Evolutionary conservation across 2,329 filamentous ascomycete species (phyloP).

Genomic region (Trichoderma lentiforme): DNA sequence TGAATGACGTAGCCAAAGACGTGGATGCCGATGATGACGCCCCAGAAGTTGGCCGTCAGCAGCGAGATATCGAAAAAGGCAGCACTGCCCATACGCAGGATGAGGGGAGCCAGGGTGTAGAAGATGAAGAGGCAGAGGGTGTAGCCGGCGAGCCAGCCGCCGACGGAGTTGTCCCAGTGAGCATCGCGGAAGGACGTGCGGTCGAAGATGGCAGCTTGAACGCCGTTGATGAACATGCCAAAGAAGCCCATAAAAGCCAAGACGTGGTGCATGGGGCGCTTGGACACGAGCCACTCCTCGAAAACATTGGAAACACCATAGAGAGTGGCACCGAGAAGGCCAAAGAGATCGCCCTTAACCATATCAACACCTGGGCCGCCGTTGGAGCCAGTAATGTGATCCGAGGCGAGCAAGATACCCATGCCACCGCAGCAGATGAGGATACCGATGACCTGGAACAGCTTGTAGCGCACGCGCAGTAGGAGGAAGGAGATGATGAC

Average conservation of each 20-base stretch:
- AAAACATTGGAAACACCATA: slow-evolving; percentile 90
- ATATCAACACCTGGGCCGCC: slow-evolving; percentile 65
- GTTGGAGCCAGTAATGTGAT: slow-evolving; percentile 77
- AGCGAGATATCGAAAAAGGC: slow-evolving; percentile 97
- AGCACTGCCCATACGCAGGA: slow-evolving; percentile 85
- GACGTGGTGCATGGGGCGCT: slow-evolving; percentile 86
- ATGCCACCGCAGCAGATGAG: slow-evolving; percentile 86
- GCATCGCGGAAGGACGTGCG: slow-evolving; percentile 64
- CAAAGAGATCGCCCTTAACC: slow-evolving; percentile 90
- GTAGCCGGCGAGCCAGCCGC: slow-evolving; percentile 84
- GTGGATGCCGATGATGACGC: slow-evolving; percentile 83
- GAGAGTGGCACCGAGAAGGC: slow-evolving; percentile 79
- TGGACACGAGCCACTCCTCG: slow-evolving; percentile 91
- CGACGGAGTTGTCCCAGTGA: slow-evolving; percentile 64
- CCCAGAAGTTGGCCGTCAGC: slow-evolving; percentile 96
- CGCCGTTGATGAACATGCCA: slow-evolving; percentile 86
- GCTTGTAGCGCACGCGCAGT: slow-evolving; percentile 84
- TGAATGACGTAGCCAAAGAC: slow-evolving; percentile 80
- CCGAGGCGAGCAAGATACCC: slow-evolving; percentile 80
- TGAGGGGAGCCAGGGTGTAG: slow-evolving; percentile 80
- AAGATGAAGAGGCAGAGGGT: slow-evolving; percentile 80
- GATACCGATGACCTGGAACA: slow-evolving; percentile 81
- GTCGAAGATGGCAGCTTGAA: slow-evolving; percentile 90
- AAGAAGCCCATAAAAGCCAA: slow-evolving; percentile 87
- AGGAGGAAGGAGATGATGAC: slow-evolving; percentile 79